Evolutionary conservation across 108 stramenopile species (phyloP), one percentile per base, ranked within the genome.

Genomic region (Skeletonema costatum): DNA sequence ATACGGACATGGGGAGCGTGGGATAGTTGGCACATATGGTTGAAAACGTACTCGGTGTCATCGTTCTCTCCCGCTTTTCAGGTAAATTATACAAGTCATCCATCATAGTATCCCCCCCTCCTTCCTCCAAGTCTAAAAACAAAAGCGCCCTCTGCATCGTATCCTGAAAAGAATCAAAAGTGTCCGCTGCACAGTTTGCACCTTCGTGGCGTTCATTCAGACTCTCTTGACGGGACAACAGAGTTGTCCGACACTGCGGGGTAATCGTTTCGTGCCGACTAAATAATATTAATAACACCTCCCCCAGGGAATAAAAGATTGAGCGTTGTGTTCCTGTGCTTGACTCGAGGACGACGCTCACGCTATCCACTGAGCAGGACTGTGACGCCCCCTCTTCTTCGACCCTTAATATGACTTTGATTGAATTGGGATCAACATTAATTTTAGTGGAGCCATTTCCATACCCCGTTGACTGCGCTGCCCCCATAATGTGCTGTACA

Each of bases 1-100:
- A 74, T 3, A 74, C 4, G 9, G 73, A 31, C 9, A 74, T 56
- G 0, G 73, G 73, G 30, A 65, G 53, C 9, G 53, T 56, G 53
- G 53, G 53, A 25, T 56, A 56, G 25, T 25, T 56, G 19, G 25
- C 7, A n/a, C 53, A 56, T 29, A 56, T 25, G 9, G 21, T 56
- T 56, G 53, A 56, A 25, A 56, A 56, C 1, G 53, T 2, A 25
- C 53, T 56, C 21, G 25, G 21, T 25, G 19, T 25, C 16, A 10
- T 25, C 19, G 9, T 11, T 25, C 53, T 8, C 7, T 10, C 7
- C 14, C 44, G 6, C 5, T 56, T 29, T 25, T 29, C 53, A 6
- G 19, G 53, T 7, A 25, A 56, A 10, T 25, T 6, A 56, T 29
- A 8, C 19, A 25, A 25, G 19, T 56, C 53, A 56, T 56, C 53